Evolutionary conservation across 106 monocot genomes (phyloP), one percentile per base, ranked within the genome.

Genomic region (Acanthochlamys bracteata): DNA sequence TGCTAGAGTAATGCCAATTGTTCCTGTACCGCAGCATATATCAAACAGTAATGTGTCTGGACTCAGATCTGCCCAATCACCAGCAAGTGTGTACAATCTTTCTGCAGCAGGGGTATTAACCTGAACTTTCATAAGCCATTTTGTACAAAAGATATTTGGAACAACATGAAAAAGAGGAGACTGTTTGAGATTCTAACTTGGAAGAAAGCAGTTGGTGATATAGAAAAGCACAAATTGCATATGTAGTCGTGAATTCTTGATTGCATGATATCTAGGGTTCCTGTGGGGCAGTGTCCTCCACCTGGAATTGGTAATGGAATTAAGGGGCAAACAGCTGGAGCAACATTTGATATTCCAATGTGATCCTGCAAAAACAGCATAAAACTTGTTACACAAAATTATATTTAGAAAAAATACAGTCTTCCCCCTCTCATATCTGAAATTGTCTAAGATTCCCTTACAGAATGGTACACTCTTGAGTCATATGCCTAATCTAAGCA

Each of bases 101-200:
- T 91, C 96, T 59, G 96, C 96, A 68, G 91, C 91, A 78, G 88
- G 83, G 80, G 96, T 91, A 69, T 96, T 96, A 62, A 96, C 96
- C 94, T 90, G 89, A 54, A 75, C 12, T 65, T 20, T 76, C 51
- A 57, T 71, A 47, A 74, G 68, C 10, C 20, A 69, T 62, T 39
- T 66, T 25, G 4, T 22, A 46, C 60, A 53, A 25, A 11, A 69
- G 23, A 23, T 23, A 55, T 39, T 15, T 51, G 60, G 24, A 40
- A 56, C 42, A 46, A 1, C 51, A 57, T 64, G 24, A 54, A 66
- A 14, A 74, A 47, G 49, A 12, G 66, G 70, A 13, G 13, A 7
- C 13, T 45, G 43, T 11, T 40, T 67, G 17, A 55, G 55, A 9
- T 45, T 51, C 86, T 68, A 25, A 94, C 94, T 76, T 96, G 96